Base-by-base conservation (phyloP, 192 early-diverging fungal genomes). In the Gaertneriomyces semiglobifer region DNA sequence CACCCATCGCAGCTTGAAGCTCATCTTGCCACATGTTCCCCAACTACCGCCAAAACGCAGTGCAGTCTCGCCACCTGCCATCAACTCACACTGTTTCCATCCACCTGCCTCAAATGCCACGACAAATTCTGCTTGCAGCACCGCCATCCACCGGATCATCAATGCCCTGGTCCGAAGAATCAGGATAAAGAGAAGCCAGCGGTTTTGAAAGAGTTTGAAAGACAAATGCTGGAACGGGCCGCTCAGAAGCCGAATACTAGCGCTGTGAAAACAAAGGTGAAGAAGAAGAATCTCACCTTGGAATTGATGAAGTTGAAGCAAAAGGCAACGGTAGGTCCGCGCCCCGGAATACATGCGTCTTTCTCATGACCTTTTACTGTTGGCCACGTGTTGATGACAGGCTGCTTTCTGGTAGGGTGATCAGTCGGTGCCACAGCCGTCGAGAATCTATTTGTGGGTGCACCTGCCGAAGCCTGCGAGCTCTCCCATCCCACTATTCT, bases 301-400 rank as follows among this genome's bases (percentile, higher is more conserved):
- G 62, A 63, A 53, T 53, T 63, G 45, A 63, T 63, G 62, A 63
- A 53, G 39, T n/a, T 63, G 47, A 63, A 63, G 39, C 53, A 55
- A 50, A 45, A 63, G 18, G 62, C 62, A 20, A 53, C 57, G 62
- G 62, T 63, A 39, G 11, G 48, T 20, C 5, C 14, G 10, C 33
- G 12, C 25, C 39, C 11, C 16, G 4, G 19, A 46, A n/a, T 14
- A 48, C 41, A 5, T 4, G 7, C 4, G 12, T 41, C 14, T 6
- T 16, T 4, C 14, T 61, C 38, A 6, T 14, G 25, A 2, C 25
- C 25, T 33, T 33, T 33, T 33, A 2, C 25, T 33, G 25, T 33
- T 33, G 25, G 25, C 25, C 25, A 2, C 1, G 25, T 33, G 25
- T 33, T 33, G 25, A 33, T 33, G 25, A 33, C 25, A 33, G 25